Evolutionary conservation across 2,329 filamentous ascomycete species (phyloP).

Genomic region (Sporothrix sp.): DNA sequence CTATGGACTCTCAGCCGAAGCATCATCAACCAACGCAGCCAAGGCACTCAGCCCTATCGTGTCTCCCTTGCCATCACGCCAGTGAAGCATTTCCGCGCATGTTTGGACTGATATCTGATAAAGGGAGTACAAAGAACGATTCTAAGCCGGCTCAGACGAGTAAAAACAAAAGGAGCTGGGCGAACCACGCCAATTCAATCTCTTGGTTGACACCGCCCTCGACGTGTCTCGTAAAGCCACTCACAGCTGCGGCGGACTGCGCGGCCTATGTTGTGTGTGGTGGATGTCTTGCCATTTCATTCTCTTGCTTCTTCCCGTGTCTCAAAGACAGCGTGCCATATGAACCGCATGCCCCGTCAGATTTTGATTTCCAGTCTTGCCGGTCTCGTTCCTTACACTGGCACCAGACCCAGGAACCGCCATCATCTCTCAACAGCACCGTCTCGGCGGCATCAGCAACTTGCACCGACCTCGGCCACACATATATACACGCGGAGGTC

Average conservation of each 20-base stretch:
- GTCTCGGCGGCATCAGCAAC: too few species aligned
- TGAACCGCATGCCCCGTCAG: neutral
- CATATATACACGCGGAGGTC: too few species aligned
- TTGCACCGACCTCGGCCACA: too few species aligned
- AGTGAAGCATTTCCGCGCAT: too few species aligned
- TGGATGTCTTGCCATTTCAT: too few species aligned
- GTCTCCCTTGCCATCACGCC: neutral
- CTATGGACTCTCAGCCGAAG: constrained; percentile 6
- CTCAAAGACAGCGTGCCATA: neutral
- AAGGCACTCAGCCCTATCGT: constrained; percentile 10
- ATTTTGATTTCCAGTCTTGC: neutral
- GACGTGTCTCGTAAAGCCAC: neutral
- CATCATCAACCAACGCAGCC: constrained; percentile 5
- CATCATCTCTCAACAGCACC: too few species aligned
- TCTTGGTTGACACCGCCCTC: neutral
- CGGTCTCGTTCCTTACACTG: neutral
- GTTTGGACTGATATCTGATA: neutral
- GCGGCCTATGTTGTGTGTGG: neutral
- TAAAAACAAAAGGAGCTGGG: neutral
- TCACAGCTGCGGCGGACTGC: neutral
- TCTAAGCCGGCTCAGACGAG: neutral
- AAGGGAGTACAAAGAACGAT: neutral
- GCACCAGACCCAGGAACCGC: too few species aligned
- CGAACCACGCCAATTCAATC: neutral
- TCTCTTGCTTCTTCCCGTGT: too few species aligned